A percentile compares a stretch with the other conserved stretches of the same genome.
Conservation (phyloP, 2,329 filamentous ascomycete species). For the Colletotrichum magnum region DNA sequence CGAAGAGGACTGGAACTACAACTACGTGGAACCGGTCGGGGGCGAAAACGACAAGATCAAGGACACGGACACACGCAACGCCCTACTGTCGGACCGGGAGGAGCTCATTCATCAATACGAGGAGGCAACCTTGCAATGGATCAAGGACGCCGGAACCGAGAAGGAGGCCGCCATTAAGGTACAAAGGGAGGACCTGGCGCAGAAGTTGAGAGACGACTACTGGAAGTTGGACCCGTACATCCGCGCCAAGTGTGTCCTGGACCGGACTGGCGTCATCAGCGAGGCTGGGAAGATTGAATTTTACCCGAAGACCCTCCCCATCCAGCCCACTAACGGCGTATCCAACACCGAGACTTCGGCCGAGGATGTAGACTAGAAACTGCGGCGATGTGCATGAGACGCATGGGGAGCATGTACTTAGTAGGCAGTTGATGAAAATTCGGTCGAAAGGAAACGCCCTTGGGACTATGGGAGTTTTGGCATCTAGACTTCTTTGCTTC, state of each 20-base stretch:
- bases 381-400: neutral
- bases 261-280: conserved; percentile 81
- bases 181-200: conserved; percentile 74
- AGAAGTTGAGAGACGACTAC: conserved; percentile 79
- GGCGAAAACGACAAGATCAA: conserved; percentile 86
- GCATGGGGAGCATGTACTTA: neutral
- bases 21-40: conserved; percentile 81
- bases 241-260: conserved; percentile 86
- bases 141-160: conserved; percentile 64
- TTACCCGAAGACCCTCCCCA: conserved; percentile 63
- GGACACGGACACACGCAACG: conserved; percentile 73
- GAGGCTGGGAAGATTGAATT: conserved; percentile 78
- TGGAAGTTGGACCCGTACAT: conserved; percentile 93
- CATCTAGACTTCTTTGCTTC: conserved; percentile 11
- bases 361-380: conserved; percentile 62
- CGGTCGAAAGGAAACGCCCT: neutral
- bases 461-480: conserved; percentile 38
- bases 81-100: conserved; percentile 74
- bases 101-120: conserved; percentile 82
- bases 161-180: conserved; percentile 65
- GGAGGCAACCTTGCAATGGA: conserved; percentile 81
- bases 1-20: conserved; percentile 86
- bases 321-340: conserved; percentile 43
- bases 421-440: neutral
- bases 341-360: conserved; percentile 51